Evolutionary conservation across 1,139 yeast genomes (phyloP).

Genomic region (Hansenula lynferdii): DNA sequence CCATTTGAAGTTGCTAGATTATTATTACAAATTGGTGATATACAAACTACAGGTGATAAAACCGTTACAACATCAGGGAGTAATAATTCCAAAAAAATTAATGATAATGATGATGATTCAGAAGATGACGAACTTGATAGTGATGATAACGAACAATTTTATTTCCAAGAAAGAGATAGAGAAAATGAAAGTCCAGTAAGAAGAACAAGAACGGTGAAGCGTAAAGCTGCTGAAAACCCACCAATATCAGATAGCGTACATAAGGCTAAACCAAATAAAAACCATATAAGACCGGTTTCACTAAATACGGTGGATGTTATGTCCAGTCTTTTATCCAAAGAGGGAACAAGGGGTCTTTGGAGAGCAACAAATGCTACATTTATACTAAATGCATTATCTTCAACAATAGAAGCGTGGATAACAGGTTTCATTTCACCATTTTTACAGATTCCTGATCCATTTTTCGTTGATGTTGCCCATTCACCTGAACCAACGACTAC

Average conservation of each 20-base stretch:
- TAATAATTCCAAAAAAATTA: too few species aligned
- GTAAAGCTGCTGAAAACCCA: slow-evolving; percentile 3
- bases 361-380: slow-evolving; percentile 86
- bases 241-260: slow-evolving; percentile 3
- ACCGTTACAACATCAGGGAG: not conserved
- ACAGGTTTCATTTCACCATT: slow-evolving; percentile 83
- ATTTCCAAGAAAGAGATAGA: slow-evolving; percentile 39
- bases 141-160: slow-evolving; percentile 51
- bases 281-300: slow-evolving; percentile 52
- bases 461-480: slow-evolving; percentile 76
- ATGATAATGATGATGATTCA: slow-evolving; percentile 36
- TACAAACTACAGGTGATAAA: slow-evolving; percentile 22
- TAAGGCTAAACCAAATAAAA: slow-evolving; percentile 10
- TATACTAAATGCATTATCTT: slow-evolving; percentile 66
- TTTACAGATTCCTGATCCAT: slow-evolving; percentile 89
- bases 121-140: slow-evolving; percentile 26
- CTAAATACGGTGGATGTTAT: slow-evolving; percentile 69
- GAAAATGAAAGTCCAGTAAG: slow-evolving; percentile 16
- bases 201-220: slow-evolving; percentile 15
- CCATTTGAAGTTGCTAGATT: slow-evolving; percentile 86
- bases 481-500: slow-evolving; percentile 74
- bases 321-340: slow-evolving; percentile 63
- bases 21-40: slow-evolving; percentile 74
- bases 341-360: slow-evolving; percentile 83
- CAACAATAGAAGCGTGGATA: slow-evolving; percentile 87